Evolutionary conservation across 2,329 filamentous ascomycete species (phyloP).

Genomic region (Diaporthe humulicola): DNA sequence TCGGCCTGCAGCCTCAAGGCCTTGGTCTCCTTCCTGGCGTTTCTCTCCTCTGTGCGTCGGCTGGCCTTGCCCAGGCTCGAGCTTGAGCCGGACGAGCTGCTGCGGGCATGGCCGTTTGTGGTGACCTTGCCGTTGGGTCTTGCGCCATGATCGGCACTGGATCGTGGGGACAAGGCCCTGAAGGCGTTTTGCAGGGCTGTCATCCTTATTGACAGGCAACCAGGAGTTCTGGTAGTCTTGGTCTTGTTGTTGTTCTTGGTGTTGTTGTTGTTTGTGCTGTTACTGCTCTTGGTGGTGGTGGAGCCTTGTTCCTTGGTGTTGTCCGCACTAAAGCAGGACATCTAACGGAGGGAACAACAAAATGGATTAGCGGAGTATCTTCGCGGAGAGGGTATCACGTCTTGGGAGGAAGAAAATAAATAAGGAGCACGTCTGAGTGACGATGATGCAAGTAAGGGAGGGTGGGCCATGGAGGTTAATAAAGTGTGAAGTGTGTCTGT

Average conservation of each 20-base stretch:
- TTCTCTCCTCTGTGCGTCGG: slow-evolving; percentile 46
- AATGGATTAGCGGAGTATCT: not conserved
- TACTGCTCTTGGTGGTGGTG: not conserved
- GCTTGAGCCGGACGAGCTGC: slow-evolving; percentile 17
- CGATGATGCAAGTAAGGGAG: not conserved
- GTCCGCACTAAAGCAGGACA: slow-evolving; percentile 16
- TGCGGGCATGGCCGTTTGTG: slow-evolving; percentile 19
- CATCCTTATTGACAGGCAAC: slow-evolving; percentile 27
- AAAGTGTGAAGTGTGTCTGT: not conserved
- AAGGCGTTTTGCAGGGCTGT: slow-evolving; percentile 40
- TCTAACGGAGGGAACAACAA: slow-evolving; percentile 1
- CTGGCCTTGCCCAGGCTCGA: slow-evolving; percentile 33
- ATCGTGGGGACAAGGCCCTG: slow-evolving; percentile 39
- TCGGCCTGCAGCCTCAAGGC: slow-evolving; percentile 32
- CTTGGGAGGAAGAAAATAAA: not conserved
- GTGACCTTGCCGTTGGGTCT: slow-evolving; percentile 1
- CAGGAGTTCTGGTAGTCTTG: not conserved
- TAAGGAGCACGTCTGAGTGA: not conserved
- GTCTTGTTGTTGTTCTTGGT: not conserved
- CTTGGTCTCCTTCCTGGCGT: slow-evolving; percentile 50
- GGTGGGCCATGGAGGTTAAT: slow-evolving; percentile 7
- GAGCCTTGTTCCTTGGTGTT: not conserved
- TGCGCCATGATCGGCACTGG: slow-evolving; percentile 32
- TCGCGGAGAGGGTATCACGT: slow-evolving; percentile 10
- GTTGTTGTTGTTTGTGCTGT: not conserved